Base-by-base conservation (phyloP, 163 green algal species). In the Coccomyxa subellipsoidea region DNA sequence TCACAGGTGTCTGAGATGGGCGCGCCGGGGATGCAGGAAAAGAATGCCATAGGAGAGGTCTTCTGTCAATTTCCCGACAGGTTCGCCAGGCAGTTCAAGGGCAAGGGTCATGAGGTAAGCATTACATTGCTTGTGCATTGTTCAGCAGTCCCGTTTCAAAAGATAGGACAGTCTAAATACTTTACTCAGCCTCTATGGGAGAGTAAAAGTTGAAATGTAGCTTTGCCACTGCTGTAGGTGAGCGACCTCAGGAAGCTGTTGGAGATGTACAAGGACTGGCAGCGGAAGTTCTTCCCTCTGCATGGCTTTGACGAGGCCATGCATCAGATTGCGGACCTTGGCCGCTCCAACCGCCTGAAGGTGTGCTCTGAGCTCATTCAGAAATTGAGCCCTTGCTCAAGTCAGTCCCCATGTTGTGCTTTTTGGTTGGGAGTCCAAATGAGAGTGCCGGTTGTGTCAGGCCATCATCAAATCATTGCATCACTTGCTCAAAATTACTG, bases 221-320 rank as follows among this genome's bases (percentile, higher is more conserved):
- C n/a, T n/a, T n/a, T n/a, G n/a, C n/a, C n/a, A n/a, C n/a, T n/a
- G n/a, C n/a, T n/a, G n/a, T 70, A 85, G 82, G 82, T 71, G 31
- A 72, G 80, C 18, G 89, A 92, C 79, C 79, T 91, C 54, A 80
- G 86, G 5, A 80, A 85, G 10, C 81, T 92, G 80, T 66, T 92
- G 54, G 87, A 91, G 78, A 84, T 92, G 84, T 92, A 90, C 78
- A 87, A 86, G 80, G 77, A 84, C 36, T 92, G 89, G 89, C 84
- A 90, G 76, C 83, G 84, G 54, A 34, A 83, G 18, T 78, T 80
- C 39, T 80, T 80, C 32, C 34, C 66, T 38, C 40, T 54, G 27
- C 82, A 82, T 21, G 69, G 66, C 47, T 84, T 82, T 53, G 31
- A 81, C 18, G 79, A 84, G 27, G 76, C 27, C 27, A 38, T 77